These are phyloP conservation scores for Pythium aristosporum DNA, from an alignment of 352 stramenopile genomes.

Conservation along the genomic window DNA sequence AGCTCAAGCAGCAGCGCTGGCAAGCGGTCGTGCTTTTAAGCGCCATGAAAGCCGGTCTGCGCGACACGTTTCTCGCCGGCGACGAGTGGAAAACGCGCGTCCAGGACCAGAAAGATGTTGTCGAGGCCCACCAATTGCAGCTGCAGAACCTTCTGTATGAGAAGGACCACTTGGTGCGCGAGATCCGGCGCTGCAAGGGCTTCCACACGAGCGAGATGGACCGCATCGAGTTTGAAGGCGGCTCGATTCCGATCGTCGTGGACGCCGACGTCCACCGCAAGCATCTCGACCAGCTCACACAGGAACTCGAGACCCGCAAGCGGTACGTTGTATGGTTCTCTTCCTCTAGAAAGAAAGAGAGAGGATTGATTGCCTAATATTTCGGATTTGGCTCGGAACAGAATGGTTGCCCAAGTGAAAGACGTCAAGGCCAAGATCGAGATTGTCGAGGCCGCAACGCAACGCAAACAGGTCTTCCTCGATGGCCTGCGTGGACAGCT, in stretches of 20 bases:
- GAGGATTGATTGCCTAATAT: not conserved
- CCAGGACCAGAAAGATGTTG: constrained; percentile 71
- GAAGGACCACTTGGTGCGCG: constrained; percentile 76
- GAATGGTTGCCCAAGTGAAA: constrained; percentile 59
- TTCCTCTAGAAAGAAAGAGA: not conserved
- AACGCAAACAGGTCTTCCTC: constrained; percentile 63
- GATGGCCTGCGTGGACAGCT: constrained; percentile 52
- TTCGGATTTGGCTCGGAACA: too few relatives aligned
- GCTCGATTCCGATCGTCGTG: constrained; percentile 50
- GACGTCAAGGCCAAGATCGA: constrained; percentile 59
- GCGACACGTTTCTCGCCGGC: constrained; percentile 70
- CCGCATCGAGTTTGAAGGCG: constrained; percentile 67
- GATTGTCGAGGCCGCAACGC: constrained; percentile 48
- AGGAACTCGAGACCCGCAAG: constrained; percentile 63
- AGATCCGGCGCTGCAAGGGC: constrained; percentile 69
- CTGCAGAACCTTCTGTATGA: constrained; percentile 84
- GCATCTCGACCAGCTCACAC: constrained; percentile 67
- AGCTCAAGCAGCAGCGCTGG: constrained; percentile 54
- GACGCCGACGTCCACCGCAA: constrained; percentile 51
- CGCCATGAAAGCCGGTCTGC: constrained; percentile 50
- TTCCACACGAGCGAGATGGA: constrained; percentile 83
- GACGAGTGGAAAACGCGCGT: constrained; percentile 64
- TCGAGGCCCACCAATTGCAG: constrained; percentile 73
- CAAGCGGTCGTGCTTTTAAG: constrained; percentile 53
- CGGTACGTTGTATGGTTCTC: constrained; percentile 26